Percentiles rank a stretch among this genome's conserved stretches.
phyloP scores from a whole-genome alignment of 106 monocot species.

The Allium cepa region DNA sequence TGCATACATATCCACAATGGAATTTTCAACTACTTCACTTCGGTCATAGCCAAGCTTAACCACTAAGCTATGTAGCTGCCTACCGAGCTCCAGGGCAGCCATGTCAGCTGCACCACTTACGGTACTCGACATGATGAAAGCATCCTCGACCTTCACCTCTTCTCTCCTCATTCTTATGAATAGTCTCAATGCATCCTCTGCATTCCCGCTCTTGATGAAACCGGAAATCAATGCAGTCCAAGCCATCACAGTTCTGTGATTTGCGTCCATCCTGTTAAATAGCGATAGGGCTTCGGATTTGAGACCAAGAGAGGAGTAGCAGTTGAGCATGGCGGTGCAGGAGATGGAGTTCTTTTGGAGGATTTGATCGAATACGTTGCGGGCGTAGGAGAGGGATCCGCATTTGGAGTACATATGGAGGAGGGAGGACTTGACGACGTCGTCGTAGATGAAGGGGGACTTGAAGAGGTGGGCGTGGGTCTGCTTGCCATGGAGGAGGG shows the following conservation, averaged over 20 bases:
- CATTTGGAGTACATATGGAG: constrained; percentile 82
- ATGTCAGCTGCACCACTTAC: constrained; percentile 39
- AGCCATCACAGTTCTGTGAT: constrained; percentile 20
- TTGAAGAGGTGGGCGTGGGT: constrained; percentile 36
- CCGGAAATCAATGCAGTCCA: constrained; percentile 90
- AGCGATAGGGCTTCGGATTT: constrained; percentile 26
- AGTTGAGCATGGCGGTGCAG: constrained; percentile 76
- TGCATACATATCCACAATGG: constrained; percentile 87
- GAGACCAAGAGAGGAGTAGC: constrained; percentile 51
- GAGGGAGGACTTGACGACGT: constrained; percentile 60
- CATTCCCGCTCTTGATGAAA: constrained; percentile 42
- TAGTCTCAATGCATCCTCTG: constrained; percentile 22
- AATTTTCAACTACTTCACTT: constrained; percentile 53
- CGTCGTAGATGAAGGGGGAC: constrained; percentile 33
- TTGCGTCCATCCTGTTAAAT: constrained; percentile 29
- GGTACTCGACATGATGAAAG: constrained; percentile 47
- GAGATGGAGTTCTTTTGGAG: constrained; percentile 24
- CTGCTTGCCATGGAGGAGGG: constrained; percentile 42
- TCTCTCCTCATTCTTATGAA: constrained; percentile 59
- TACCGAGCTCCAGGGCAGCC: constrained; percentile 45
- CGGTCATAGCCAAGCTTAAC: constrained; percentile 37
- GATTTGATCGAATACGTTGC: constrained; percentile 62
- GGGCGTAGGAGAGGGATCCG: constrained; percentile 34
- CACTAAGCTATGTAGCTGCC: constrained; percentile 61
- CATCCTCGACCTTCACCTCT: constrained; percentile 42